Conservation (phyloP, 768 basidiomycete genomes). For the Sutorius australiensis region DNA sequence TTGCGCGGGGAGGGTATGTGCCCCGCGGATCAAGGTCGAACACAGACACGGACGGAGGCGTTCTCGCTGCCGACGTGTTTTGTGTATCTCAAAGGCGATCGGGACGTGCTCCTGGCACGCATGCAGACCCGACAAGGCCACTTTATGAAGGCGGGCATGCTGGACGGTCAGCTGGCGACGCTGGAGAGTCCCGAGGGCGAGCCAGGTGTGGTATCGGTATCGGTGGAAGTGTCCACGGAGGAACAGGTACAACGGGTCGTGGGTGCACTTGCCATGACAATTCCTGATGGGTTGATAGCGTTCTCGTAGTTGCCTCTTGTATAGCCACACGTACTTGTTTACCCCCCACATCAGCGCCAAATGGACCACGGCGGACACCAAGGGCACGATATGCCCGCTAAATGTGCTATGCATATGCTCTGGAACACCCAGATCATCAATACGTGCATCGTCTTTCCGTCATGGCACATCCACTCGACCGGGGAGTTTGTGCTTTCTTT, state of each 20-base stretch:
- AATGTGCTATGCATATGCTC: slow-evolving; percentile 79
- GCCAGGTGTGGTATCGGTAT: slow-evolving; percentile 62
- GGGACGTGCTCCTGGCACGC: slow-evolving; percentile 54
- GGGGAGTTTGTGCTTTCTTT: slow-evolving; percentile 61
- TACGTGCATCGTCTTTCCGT: slow-evolving; percentile 76
- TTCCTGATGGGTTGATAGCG: not conserved
- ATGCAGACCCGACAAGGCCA: slow-evolving; percentile 66
- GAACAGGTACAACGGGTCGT: slow-evolving; percentile 49
- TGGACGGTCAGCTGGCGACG: slow-evolving; percentile 71
- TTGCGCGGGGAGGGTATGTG: slow-evolving; percentile 45
- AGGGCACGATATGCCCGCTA: slow-evolving; percentile 45
- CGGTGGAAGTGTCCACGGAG: slow-evolving; percentile 48
- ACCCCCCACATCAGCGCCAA: not conserved
- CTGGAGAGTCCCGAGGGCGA: slow-evolving; percentile 70
- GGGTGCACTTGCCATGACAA: not conserved
- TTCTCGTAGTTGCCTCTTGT: not conserved
- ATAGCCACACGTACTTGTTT: slow-evolving; percentile 2
- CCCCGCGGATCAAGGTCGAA: not conserved
- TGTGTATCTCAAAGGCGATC: slow-evolving; percentile 68
- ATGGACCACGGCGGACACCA: slow-evolving; percentile 47
- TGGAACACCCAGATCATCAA: slow-evolving; percentile 81
- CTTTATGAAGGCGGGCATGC: slow-evolving; percentile 81
- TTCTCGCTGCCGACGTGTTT: slow-evolving; percentile 61
- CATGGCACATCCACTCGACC: slow-evolving; percentile 68
- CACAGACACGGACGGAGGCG: not conserved